These are phyloP conservation scores for Puccinia novopanici DNA, from an alignment of 1,284 basidiomycete species.

Conservation along the genomic window DNA sequence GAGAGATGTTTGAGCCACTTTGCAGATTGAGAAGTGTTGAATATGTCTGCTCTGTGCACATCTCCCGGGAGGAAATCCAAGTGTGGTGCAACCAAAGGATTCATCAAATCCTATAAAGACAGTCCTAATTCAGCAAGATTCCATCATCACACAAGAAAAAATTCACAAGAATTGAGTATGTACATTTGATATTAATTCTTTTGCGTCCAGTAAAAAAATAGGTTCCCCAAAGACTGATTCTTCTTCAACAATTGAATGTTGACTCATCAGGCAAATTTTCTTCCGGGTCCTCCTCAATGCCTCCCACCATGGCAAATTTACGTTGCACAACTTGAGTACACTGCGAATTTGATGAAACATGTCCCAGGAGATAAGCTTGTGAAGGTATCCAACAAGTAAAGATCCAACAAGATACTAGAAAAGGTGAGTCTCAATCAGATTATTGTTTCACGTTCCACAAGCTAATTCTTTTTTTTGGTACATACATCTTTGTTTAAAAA, in stretches of 20 bases:
- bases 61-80: conserved; percentile 6
- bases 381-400: neutral
- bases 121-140: neutral
- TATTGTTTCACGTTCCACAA: too few relatives aligned
- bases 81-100: conserved; percentile 17
- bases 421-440: too few relatives aligned
- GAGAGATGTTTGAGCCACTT: neutral
- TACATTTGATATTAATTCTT: conserved; percentile 8
- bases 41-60: neutral
- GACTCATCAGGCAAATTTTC: neutral
- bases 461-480: too few relatives aligned
- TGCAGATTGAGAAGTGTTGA: neutral
- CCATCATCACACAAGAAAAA: neutral
- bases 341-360: neutral
- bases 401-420: neutral
- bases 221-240: neutral
- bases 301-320: neutral
- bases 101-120: conserved; percentile 1
- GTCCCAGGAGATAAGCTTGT: neutral
- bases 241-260: neutral
- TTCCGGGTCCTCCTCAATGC: neutral
- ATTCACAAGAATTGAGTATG: neutral
- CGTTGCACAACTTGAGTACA: neutral
- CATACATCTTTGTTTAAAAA: too few relatives aligned
- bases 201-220: neutral